phyloP scores from a whole-genome alignment of 495 filamentous ascomycete species.

The Zalerion maritima region DNA sequence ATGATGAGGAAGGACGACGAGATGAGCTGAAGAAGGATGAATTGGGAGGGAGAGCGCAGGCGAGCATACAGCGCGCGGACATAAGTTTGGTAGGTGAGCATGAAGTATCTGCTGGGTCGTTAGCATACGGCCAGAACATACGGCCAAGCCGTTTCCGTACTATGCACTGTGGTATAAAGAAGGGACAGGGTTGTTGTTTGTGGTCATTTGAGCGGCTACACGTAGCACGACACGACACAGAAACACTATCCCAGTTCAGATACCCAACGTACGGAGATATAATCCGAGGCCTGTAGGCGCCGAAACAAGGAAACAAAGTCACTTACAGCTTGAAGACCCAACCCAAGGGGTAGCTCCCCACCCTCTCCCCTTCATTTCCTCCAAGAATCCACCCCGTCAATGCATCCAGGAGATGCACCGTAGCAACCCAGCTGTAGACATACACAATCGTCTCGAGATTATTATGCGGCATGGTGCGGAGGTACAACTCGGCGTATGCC shows the following conservation, averaged over 20 bases:
- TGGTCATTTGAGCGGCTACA: too few species aligned
- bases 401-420: slow-evolving; percentile 43
- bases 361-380: slow-evolving; percentile 39
- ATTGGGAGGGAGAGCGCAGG: slow-evolving; percentile 42
- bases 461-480: slow-evolving; percentile 47
- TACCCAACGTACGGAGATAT: too few species aligned
- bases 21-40: slow-evolving; percentile 42
- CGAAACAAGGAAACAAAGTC: neutral
- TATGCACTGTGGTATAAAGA: neutral
- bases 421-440: slow-evolving; percentile 51
- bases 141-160: neutral
- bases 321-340: slow-evolving; percentile 49
- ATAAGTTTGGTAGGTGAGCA: slow-evolving; percentile 53
- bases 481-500: slow-evolving; percentile 51
- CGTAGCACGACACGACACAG: too few species aligned
- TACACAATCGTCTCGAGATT: slow-evolving; percentile 48
- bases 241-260: too few species aligned
- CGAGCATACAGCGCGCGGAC: slow-evolving; percentile 54
- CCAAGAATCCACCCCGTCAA: slow-evolving; percentile 49
- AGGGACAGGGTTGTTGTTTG: too few species aligned
- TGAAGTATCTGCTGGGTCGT: slow-evolving; percentile 38
- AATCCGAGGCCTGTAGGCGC: too few species aligned
- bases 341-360: slow-evolving; percentile 47
- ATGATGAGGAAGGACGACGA: slow-evolving; percentile 43
- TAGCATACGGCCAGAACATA: slow-evolving; percentile 5